These are phyloP conservation scores for Puccinia triticina DNA, from an alignment of 1,284 basidiomycete genomes.

Conservation along the genomic window DNA sequence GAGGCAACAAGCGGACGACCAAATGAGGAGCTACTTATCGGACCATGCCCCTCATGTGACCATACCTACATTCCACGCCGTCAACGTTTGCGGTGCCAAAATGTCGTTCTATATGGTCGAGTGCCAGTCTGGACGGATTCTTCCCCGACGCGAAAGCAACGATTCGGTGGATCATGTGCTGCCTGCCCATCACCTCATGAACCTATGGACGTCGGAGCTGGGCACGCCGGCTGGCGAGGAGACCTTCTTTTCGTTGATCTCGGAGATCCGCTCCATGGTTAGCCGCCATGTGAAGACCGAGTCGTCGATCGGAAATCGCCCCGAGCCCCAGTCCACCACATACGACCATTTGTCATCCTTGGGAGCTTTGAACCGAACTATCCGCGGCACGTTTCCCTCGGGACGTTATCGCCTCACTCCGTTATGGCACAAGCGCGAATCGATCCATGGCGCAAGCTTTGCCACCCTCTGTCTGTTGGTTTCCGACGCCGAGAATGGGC, in stretches of 20 bases:
- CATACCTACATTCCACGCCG: conserved; percentile 26
- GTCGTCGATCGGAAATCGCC: neutral
- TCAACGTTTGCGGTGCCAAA: conserved; percentile 28
- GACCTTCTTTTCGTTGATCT: conserved; percentile 32
- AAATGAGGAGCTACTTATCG: conserved; percentile 32
- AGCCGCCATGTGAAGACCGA: neutral
- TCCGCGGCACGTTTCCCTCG: neutral
- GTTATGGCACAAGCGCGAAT: conserved; percentile 2
- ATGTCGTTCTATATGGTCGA: conserved; percentile 48
- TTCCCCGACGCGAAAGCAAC: conserved; percentile 1
- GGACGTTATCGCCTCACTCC: conserved; percentile 19
- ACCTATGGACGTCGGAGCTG: conserved; percentile 33
- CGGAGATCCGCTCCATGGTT: conserved; percentile 32
- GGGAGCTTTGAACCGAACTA: neutral
- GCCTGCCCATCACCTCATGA: conserved; percentile 27
- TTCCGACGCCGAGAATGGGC: neutral
- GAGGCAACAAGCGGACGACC: conserved; percentile 37
- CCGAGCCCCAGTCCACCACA: neutral
- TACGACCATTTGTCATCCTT: neutral
- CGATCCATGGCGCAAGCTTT: neutral
- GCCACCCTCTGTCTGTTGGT: conserved; percentile 31
- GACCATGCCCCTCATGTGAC: conserved; percentile 10
- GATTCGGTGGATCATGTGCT: conserved; percentile 7
- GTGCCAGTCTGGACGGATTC: conserved; percentile 6
- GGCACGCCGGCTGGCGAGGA: conserved; percentile 20